phyloP scores from a whole-genome alignment of 208 protist genomes.

The Trypanosoma boissoni region DNA sequence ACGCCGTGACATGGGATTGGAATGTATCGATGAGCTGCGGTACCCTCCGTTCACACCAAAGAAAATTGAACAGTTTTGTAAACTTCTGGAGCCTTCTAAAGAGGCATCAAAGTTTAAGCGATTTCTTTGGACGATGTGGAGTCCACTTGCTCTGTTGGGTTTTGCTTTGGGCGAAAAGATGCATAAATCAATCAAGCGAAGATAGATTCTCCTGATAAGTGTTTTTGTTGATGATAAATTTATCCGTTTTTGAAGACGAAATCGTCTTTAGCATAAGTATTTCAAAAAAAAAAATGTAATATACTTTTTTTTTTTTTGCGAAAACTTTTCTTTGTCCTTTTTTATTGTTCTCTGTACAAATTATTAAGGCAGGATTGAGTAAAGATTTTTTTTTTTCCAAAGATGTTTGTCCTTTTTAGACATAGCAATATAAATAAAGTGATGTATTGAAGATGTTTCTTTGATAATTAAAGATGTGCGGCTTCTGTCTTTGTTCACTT shows the following conservation, averaged over 20 bases:
- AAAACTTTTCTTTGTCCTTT: neutral
- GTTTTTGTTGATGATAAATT: no score
- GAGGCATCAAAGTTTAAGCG: conserved; percentile 8
- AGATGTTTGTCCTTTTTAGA: conserved; percentile 13
- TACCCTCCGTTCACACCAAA: conserved; percentile 30
- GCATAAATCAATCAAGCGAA: no score
- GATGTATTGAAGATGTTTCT: no score
- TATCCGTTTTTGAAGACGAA: no score
- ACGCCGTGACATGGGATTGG: conserved; percentile 18
- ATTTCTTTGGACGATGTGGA: neutral
- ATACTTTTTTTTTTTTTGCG: conserved; percentile 10
- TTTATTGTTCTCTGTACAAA: conserved; percentile 17
- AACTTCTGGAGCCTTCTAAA: conserved; percentile 3
- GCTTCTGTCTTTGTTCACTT: no score
- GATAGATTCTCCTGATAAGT: no score
- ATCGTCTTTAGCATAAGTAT: no score
- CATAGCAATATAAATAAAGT: no score
- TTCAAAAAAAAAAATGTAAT: no score
- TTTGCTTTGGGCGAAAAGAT: no score
- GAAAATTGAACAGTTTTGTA: conserved; percentile 10
- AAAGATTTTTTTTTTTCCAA: conserved; percentile 1
- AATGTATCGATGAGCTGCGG: conserved; percentile 19
- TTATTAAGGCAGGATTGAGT: neutral
- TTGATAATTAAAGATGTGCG: no score
- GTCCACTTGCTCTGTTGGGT: neutral